Percentiles rank a stretch among this genome's conserved stretches.
These are phyloP conservation scores for Pythium periplocum DNA, from an alignment of 352 stramenopile genomes.

Conservation along the genomic window DNA sequence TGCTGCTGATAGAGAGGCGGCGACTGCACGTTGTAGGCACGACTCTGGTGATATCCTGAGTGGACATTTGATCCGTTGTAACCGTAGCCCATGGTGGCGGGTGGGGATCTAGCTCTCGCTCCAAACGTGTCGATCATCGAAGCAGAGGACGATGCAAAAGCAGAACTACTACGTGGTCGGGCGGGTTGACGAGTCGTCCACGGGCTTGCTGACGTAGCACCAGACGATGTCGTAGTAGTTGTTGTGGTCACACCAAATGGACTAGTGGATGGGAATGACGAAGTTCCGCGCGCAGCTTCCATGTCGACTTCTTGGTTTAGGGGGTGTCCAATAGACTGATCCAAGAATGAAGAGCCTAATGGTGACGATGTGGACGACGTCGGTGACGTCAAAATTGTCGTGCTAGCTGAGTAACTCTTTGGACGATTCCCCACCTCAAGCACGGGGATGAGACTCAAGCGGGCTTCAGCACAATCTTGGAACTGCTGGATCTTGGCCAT, in stretches of 20 bases:
- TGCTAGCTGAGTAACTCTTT: slow-evolving; percentile 65
- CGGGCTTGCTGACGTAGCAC: slow-evolving; percentile 11
- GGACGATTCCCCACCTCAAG: slow-evolving; percentile 16
- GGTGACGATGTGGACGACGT: slow-evolving; percentile 65
- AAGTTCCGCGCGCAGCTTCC: not conserved
- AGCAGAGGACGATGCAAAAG: slow-evolving; percentile 10
- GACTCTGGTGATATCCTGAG: too few species aligned
- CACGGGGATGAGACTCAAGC: not conserved
- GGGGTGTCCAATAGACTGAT: slow-evolving; percentile 9
- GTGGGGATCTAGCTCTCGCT: too few species aligned
- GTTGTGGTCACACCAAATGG: not conserved
- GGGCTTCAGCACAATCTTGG: slow-evolving; percentile 35
- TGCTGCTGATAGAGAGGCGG: too few species aligned
- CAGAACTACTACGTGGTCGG: slow-evolving; percentile 17
- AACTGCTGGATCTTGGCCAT: slow-evolving; percentile 60
- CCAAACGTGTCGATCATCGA: not conserved
- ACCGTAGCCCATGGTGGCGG: too few species aligned
- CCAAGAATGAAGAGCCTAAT: slow-evolving; percentile 52
- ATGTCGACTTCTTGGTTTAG: slow-evolving; percentile 4
- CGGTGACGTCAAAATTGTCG: slow-evolving; percentile 50
- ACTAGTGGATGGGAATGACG: slow-evolving; percentile 20
- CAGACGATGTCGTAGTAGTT: too few species aligned
- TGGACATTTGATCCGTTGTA: too few species aligned
- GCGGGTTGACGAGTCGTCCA: slow-evolving; percentile 14
- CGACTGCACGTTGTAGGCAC: too few species aligned